Percentiles rank a stretch among this genome's conserved stretches.
Evolutionary conservation across 306 rosid species (phyloP).

Genomic region (Castanopsis chinensis): DNA sequence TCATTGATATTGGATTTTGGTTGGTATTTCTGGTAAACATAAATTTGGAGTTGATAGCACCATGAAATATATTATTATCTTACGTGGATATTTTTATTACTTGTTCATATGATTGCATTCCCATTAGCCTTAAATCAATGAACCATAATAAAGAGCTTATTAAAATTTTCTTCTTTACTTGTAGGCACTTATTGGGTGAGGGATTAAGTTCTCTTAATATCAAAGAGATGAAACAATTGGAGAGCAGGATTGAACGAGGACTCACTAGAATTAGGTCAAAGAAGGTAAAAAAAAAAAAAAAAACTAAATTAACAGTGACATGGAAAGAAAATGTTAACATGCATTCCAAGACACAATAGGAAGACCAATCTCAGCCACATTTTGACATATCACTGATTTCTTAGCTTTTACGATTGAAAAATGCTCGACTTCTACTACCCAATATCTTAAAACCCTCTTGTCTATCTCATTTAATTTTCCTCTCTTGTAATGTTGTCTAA

Average conservation of each 20-base stretch:
- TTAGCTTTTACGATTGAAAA: too few species aligned
- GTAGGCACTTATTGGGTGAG: constrained; percentile 92
- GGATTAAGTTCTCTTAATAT: constrained; percentile 70
- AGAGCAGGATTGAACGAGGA: constrained; percentile 89
- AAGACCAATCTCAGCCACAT: too few species aligned
- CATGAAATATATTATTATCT: too few species aligned
- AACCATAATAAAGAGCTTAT: neutral
- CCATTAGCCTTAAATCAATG: neutral
- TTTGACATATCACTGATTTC: too few species aligned
- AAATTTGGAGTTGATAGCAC: too few species aligned
- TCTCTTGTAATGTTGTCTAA: neutral
- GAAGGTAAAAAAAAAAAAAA: constrained; percentile 46
- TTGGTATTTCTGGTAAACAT: too few species aligned
- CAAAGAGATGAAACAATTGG: constrained; percentile 88
- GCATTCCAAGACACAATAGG: too few species aligned
- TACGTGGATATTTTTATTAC: neutral
- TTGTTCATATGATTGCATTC: neutral
- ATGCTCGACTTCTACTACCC: too few species aligned
- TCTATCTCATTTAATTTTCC: neutral
- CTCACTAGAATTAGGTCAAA: constrained; percentile 80
- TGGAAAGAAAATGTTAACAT: too few species aligned
- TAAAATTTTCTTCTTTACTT: neutral
- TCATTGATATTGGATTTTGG: too few species aligned
- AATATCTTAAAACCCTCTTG: too few species aligned
- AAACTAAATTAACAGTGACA: too few species aligned